A percentile compares a stretch with the other conserved stretches of the same genome.
Conservation (phyloP, 805 yeast genomes). For the Sugiyamaella qingdaonensis region DNA sequence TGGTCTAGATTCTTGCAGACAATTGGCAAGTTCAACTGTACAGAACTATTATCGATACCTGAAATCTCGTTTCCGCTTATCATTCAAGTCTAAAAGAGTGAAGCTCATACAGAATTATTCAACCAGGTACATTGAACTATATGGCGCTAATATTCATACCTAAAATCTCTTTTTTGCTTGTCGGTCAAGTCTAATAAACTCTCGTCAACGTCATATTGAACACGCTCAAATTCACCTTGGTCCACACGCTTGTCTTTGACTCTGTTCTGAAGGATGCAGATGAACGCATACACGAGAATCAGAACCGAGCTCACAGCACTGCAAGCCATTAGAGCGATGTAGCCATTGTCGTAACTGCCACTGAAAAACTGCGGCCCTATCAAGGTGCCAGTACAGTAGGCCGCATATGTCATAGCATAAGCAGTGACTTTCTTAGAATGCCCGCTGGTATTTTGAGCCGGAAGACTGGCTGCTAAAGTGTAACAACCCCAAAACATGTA, state of each 20-base stretch:
- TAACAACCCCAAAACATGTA: slow-evolving; percentile 15
- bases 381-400: slow-evolving; percentile 57
- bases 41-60: no score
- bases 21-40: no score
- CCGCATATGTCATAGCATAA: slow-evolving; percentile 53
- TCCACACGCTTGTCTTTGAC: slow-evolving; percentile 9
- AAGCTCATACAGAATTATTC: background rate
- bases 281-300: slow-evolving; percentile 4
- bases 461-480: slow-evolving; percentile 32
- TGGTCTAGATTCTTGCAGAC: no score
- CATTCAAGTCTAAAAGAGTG: no score
- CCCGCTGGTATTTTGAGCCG: slow-evolving; percentile 47
- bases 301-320: slow-evolving; percentile 4
- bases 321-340: slow-evolving; percentile 11
- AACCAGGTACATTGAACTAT: background rate
- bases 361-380: slow-evolving; percentile 63
- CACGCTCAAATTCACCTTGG: slow-evolving; percentile 11
- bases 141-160: slow-evolving; percentile 10
- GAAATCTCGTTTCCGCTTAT: no score
- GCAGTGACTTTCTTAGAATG: slow-evolving; percentile 48
- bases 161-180: slow-evolving; percentile 11
- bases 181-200: slow-evolving; percentile 10
- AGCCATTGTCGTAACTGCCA: slow-evolving; percentile 5
- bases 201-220: slow-evolving; percentile 6
- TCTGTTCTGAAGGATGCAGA: slow-evolving; percentile 11